phyloP scores from a whole-genome alignment of 805 yeast species.

The Debaryomyces castellii region DNA sequence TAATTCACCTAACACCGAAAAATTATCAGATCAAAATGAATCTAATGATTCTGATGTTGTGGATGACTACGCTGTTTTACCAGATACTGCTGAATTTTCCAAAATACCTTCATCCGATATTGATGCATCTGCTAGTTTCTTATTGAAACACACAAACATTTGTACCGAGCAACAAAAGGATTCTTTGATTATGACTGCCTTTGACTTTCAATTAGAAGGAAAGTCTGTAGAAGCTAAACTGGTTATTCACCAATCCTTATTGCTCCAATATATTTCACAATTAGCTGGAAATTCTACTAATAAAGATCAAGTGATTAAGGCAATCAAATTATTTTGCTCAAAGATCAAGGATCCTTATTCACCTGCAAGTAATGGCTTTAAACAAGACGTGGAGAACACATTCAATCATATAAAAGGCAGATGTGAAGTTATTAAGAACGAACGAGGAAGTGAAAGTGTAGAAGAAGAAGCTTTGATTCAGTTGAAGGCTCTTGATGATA shows the following conservation, averaged over 20 bases:
- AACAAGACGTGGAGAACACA: conserved; percentile 72
- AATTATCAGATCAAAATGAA: conserved; percentile 1
- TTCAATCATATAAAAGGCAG: conserved; percentile 72
- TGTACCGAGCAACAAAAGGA: conserved; percentile 85
- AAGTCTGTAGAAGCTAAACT: conserved; percentile 55
- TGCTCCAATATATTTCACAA: conserved; percentile 69
- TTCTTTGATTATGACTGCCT: conserved; percentile 88
- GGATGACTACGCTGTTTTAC: conserved; percentile 55
- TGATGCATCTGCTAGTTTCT: conserved; percentile 48
- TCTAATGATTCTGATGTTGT: conserved; percentile 17
- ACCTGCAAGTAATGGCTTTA: conserved; percentile 70
- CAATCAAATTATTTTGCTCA: conserved; percentile 64
- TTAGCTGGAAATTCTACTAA: conserved; percentile 33
- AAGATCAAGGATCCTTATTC: conserved; percentile 52
- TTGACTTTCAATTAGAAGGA: conserved; percentile 73
- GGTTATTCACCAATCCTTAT: conserved; percentile 75
- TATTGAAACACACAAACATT: conserved; percentile 62
- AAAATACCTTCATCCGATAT: conserved; percentile 51
- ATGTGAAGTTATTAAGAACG: conserved; percentile 64
- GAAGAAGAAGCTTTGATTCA: conserved; percentile 80
- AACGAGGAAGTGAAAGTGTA: conserved; percentile 32
- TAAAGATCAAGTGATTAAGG: conserved; percentile 34
- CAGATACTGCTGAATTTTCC: conserved; percentile 67
- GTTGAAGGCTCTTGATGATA: conserved; percentile 83
- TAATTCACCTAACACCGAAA: conserved; percentile 1